A percentile compares a stretch with the other conserved stretches of the same genome.
phyloP scores from a whole-genome alignment of 176 grass and related monocot genomes.

The Metroxylon sagu region DNA sequence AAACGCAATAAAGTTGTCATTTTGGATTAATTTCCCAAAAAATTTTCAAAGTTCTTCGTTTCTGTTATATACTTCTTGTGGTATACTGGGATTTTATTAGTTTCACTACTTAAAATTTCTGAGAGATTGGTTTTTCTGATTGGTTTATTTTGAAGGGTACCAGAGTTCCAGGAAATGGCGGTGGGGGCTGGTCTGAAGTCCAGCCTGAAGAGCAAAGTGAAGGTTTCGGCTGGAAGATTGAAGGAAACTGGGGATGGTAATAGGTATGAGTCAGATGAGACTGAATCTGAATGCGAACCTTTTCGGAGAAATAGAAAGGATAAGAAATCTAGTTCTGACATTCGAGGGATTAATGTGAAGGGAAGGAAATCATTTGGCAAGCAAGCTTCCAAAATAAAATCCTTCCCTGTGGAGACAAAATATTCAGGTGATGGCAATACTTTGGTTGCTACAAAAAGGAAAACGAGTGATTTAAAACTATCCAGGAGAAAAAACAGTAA shows the following conservation, averaged over 20 bases:
- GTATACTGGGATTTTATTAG: too few relatives aligned
- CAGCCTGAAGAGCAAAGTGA: conserved; percentile 7
- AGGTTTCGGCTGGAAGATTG: background rate
- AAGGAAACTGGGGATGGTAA: conserved; percentile 14
- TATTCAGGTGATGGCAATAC: background rate
- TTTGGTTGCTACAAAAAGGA: background rate
- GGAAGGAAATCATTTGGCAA: conserved; percentile 2
- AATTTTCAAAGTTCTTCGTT: too few relatives aligned
- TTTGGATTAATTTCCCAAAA: too few relatives aligned
- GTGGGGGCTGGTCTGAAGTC: conserved; percentile 30
- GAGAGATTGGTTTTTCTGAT: too few relatives aligned
- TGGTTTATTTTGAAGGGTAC: too few relatives aligned
- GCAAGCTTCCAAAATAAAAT: background rate
- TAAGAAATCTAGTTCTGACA: too few relatives aligned
- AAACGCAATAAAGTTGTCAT: too few relatives aligned
- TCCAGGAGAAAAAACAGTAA: conserved; percentile 14
- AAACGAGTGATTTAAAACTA: conserved; percentile 8
- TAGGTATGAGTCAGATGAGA: background rate
- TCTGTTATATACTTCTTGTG: too few relatives aligned
- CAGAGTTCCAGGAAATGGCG: conserved; percentile 18
- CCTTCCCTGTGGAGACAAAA: background rate
- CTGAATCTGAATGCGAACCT: background rate
- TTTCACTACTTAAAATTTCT: too few relatives aligned
- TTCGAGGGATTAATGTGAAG: too few relatives aligned
- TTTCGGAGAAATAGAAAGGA: background rate